A percentile compares a stretch with the other conserved stretches of the same genome.
Evolutionary conservation across 2,329 filamentous ascomycete genomes (phyloP).

Genomic region (Fusarium palustre): DNA sequence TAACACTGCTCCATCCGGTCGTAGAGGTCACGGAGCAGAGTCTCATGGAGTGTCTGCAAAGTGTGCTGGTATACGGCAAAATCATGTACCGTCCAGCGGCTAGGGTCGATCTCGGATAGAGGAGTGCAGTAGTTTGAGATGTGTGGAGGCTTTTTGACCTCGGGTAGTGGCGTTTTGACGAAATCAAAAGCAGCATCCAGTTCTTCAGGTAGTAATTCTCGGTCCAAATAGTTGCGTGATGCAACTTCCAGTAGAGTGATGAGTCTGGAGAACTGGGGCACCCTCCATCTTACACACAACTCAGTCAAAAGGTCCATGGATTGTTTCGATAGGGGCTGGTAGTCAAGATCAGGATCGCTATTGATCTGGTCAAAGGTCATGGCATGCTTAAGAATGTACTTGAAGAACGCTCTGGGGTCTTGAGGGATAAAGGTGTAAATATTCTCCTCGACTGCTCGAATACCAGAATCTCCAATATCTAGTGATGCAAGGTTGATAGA

Average conservation of each 20-base stretch:
- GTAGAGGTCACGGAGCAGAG: constrained; percentile 86
- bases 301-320: constrained; percentile 88
- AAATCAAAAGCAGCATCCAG: constrained; percentile 86
- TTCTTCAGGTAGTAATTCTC: constrained; percentile 83
- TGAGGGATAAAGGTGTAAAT: constrained; percentile 91
- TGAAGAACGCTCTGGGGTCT: constrained; percentile 85
- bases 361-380: constrained; percentile 73
- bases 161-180: constrained; percentile 76
- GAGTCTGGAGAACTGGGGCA: constrained; percentile 83
- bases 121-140: constrained; percentile 64
- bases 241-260: constrained; percentile 87
- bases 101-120: constrained; percentile 68
- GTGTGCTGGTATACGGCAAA: constrained; percentile 78
- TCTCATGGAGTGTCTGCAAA: constrained; percentile 80
- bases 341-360: constrained; percentile 62
- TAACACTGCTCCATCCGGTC: constrained; percentile 89
- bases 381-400: constrained; percentile 82
- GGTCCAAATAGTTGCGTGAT: constrained; percentile 84
- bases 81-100: constrained; percentile 76
- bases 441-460: constrained; percentile 69
- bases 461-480: constrained; percentile 67
- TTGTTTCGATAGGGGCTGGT: constrained; percentile 75
- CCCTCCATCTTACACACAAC: constrained; percentile 86
- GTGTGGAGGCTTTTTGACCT: constrained; percentile 72
- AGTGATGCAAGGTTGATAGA: constrained; percentile 75